A percentile compares a stretch with the other conserved stretches of the same genome.
Evolutionary conservation across 768 basidiomycete genomes (phyloP).

Genomic region (Coprinopsis marcescibilis): DNA sequence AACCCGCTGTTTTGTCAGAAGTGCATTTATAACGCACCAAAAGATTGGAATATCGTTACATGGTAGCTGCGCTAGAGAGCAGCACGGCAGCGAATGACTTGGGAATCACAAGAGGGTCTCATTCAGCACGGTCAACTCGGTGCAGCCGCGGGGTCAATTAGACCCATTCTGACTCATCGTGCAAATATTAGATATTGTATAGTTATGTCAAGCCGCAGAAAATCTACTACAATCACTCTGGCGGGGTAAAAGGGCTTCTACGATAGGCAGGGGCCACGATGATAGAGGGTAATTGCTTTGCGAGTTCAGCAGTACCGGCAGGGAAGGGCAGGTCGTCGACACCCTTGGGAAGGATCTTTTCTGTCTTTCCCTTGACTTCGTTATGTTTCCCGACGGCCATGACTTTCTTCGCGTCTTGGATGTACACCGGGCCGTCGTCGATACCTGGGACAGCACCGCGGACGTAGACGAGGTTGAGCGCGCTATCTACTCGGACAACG

Average conservation of each 20-base stretch:
- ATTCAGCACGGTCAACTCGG: too few relatives aligned
- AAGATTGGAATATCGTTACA: too few relatives aligned
- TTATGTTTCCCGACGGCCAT: slow-evolving; percentile 58
- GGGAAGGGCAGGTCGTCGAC: slow-evolving; percentile 89
- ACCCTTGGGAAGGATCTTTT: slow-evolving; percentile 76
- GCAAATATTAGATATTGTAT: slow-evolving; percentile 6
- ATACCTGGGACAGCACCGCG: slow-evolving; percentile 88
- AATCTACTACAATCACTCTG: slow-evolving; percentile 57
- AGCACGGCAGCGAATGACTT: too few relatives aligned
- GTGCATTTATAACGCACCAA: too few relatives aligned
- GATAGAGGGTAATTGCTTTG: slow-evolving; percentile 55
- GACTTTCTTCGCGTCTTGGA: slow-evolving; percentile 89
- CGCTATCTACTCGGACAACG: slow-evolving; percentile 83
- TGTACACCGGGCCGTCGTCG: slow-evolving; percentile 80
- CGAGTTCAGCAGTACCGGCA: slow-evolving; percentile 77
- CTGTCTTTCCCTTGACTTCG: slow-evolving; percentile 64
- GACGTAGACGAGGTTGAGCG: slow-evolving; percentile 84
- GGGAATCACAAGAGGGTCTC: too few relatives aligned
- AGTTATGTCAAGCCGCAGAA: slow-evolving; percentile 9
- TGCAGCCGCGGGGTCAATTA: too few relatives aligned
- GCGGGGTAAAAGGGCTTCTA: slow-evolving; percentile 73
- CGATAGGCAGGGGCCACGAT: slow-evolving; percentile 70
- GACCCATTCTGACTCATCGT: too few relatives aligned
- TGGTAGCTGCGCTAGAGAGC: too few relatives aligned
- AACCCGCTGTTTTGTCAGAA: too few relatives aligned